Conservation (phyloP, 495 filamentous ascomycete species). For the Mytilinidion resinicola region DNA sequence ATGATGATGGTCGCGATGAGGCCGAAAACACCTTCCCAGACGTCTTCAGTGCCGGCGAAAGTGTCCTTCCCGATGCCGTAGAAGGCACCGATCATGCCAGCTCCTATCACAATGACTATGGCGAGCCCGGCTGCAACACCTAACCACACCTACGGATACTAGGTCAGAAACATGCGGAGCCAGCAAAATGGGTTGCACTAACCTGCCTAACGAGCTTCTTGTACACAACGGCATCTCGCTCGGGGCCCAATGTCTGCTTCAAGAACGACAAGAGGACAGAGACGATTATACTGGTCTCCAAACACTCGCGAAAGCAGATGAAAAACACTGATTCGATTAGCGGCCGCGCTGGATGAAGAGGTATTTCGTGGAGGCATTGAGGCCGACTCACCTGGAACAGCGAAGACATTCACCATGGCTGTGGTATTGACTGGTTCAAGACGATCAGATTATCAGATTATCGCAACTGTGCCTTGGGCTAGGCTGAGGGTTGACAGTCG, state of each 20-base stretch:
- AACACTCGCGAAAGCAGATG: conserved; percentile 75
- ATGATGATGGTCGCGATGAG: conserved; percentile 71
- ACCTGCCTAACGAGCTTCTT: conserved; percentile 69
- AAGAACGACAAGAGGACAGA: conserved; percentile 77
- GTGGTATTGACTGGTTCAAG: neutral
- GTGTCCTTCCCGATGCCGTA: conserved; percentile 61
- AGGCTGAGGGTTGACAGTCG: neutral
- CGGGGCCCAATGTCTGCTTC: conserved; percentile 65
- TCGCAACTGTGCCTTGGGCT: neutral
- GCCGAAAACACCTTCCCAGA: conserved; percentile 73
- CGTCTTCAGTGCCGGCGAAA: conserved; percentile 60
- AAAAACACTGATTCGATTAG: conserved; percentile 58
- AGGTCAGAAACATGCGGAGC: neutral
- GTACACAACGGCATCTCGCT: conserved; percentile 50
- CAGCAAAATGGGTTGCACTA: conserved; percentile 12
- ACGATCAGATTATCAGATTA: neutral
- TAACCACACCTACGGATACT: conserved; percentile 56
- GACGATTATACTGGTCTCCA: conserved; percentile 76
- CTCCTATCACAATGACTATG: conserved; percentile 63
- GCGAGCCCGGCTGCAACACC: conserved; percentile 58
- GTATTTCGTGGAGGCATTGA: neutral
- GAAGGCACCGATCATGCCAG: conserved; percentile 71
- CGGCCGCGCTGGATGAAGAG: neutral
- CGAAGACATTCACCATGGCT: conserved; percentile 55
- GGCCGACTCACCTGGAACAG: conserved; percentile 44